These are phyloP conservation scores for Ophiostoma himal-ulmi DNA, from an alignment of 2,329 filamentous ascomycete genomes.

Conservation along the genomic window DNA sequence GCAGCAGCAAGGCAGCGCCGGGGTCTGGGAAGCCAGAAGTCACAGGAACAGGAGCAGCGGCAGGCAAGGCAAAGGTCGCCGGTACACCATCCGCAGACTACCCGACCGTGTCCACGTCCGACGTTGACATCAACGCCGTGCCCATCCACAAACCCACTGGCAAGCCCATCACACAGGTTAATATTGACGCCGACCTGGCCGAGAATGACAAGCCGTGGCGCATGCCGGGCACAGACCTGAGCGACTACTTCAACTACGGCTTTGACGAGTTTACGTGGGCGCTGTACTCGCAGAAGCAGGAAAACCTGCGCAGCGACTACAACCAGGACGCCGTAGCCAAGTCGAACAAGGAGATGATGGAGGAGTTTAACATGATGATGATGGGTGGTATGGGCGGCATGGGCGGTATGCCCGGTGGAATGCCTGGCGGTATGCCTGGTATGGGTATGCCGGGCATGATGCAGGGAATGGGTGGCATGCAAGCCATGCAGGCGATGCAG, in stretches of 20 bases:
- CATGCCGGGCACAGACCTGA: slow-evolving; percentile 86
- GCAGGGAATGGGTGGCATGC: slow-evolving; percentile 23
- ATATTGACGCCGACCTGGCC: slow-evolving; percentile 67
- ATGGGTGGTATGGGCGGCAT: slow-evolving; percentile 41
- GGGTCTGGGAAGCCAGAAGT: neutral
- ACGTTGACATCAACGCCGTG: slow-evolving; percentile 75
- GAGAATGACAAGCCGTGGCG: slow-evolving; percentile 93
- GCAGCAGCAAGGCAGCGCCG: slow-evolving; percentile 28
- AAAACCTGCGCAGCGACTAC: slow-evolving; percentile 69
- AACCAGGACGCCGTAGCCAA: slow-evolving; percentile 57
- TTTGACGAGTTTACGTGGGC: slow-evolving; percentile 99
- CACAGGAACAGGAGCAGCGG: neutral
- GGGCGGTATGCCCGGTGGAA: slow-evolving; percentile 19
- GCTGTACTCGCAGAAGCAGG: slow-evolving; percentile 84
- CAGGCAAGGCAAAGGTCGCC: slow-evolving; percentile 3
- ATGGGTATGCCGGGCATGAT: slow-evolving; percentile 36
- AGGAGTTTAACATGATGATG: slow-evolving; percentile 66
- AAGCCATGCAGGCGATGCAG: slow-evolving; percentile 40
- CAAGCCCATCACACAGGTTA: slow-evolving; percentile 71
- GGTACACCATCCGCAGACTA: slow-evolving; percentile 29
- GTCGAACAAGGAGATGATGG: slow-evolving; percentile 73
- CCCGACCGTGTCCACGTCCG: slow-evolving; percentile 69
- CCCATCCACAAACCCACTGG: slow-evolving; percentile 74
- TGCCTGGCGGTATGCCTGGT: slow-evolving; percentile 26
- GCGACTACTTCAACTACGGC: slow-evolving; percentile 98